Base-by-base conservation (phyloP, 768 basidiomycete species). In the Russula compacta region DNA sequence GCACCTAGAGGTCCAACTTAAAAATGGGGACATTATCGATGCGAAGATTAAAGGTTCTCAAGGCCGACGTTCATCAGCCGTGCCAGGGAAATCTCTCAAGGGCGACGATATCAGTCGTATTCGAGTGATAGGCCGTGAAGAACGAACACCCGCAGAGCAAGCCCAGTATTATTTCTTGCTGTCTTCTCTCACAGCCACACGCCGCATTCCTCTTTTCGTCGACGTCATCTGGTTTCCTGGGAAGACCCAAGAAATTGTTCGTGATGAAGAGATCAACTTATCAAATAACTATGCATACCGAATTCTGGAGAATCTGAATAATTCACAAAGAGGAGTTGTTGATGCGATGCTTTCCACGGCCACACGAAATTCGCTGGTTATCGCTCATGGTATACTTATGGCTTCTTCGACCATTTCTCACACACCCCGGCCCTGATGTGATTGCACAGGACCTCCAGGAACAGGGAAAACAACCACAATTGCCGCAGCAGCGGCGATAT, bases 391-490 rank as follows among this genome's bases (percentile, higher is more conserved):
- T 60, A 49, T 33, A 7, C 29, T 15, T 21, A 7, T 42, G n/a
- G 1, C 19, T 4, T 33, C 4, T 32, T 24, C 36, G 6, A 17
- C 19, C 6, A 14, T 42, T 10, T 12, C 15, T 2, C 3, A 12
- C 42, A 7, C 35, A 50, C 14, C 14, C 35, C 10, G 5, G 43
- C 4, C 9, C 1, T 3, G 14, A 32, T 38, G 5, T 29, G 15
- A 17, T 40, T 36, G n/a, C 10, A 6, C 38, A 64, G 63, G 63
- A 6, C 63, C 63, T 33, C 63, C 63, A 0, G 63, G 63, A 17
- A 64, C 63, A 3, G 63, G 63, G 12, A 64, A 64, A n/a, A 64
- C 63, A 12, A 64, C 63, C n/a, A 61, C 63, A 7, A 64, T 64
- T n/a, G 33, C 59, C 1, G 43, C 49, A 4, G 59, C 63, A 15